These are phyloP conservation scores for Oryza meyeriana DNA, from an alignment of 176 grass and related monocot genomes.

Conservation along the genomic window DNA sequence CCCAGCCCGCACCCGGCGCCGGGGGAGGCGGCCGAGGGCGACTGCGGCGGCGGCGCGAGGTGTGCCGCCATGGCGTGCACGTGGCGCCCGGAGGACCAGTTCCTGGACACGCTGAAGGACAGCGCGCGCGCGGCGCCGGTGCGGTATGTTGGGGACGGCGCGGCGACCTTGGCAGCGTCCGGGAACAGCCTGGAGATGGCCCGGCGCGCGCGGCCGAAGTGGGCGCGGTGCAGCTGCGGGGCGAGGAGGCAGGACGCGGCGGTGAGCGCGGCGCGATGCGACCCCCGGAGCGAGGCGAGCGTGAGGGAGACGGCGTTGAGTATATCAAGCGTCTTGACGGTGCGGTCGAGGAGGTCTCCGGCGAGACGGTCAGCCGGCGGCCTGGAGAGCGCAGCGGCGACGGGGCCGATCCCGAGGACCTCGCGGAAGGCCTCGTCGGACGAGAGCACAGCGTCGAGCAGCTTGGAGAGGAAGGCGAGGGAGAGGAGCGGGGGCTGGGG, in stretches of 20 bases:
- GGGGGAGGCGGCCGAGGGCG: not conserved
- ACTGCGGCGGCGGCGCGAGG: constrained; percentile 41
- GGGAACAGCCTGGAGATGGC: constrained; percentile 58
- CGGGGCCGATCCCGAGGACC: constrained; percentile 42
- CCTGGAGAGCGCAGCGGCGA: constrained; percentile 34
- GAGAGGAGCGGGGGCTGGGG: constrained; percentile 29
- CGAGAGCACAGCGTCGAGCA: constrained; percentile 66
- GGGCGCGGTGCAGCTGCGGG: constrained; percentile 31
- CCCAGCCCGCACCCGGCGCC: constrained; percentile 49
- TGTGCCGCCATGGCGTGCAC: constrained; percentile 66
- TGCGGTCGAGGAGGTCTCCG: constrained; percentile 70
- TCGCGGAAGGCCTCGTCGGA: constrained; percentile 56
- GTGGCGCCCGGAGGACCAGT: constrained; percentile 65
- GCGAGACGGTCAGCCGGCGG: constrained; percentile 66
- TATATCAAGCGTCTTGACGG: constrained; percentile 76
- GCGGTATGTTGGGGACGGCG: constrained; percentile 12
- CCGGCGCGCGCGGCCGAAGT: constrained; percentile 68
- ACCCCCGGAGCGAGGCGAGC: constrained; percentile 60
- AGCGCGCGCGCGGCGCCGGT: constrained; percentile 22
- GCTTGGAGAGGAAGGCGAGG: constrained; percentile 75
- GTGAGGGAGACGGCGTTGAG: constrained; percentile 76
- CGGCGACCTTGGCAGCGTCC: not conserved
- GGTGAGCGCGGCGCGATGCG: constrained; percentile 65
- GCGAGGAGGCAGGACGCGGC: constrained; percentile 63
- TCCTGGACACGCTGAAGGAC: constrained; percentile 77